Conservation (phyloP, 1,139 yeast species). For the Kodamaea arcana region DNA sequence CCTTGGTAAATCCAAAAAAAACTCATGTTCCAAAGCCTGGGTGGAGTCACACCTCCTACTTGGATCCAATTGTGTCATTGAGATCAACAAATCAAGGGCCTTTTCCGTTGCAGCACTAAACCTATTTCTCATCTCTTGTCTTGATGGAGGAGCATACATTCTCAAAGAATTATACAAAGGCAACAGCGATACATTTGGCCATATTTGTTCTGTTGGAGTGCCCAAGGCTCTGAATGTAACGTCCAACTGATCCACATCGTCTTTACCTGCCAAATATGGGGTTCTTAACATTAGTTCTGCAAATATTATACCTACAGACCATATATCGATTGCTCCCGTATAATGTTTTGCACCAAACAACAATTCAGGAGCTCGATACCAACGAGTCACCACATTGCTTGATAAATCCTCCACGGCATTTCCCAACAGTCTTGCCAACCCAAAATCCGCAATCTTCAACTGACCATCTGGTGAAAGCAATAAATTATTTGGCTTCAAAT, state of each 20-base stretch:
- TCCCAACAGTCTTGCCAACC: conserved; percentile 82
- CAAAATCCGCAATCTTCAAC: conserved; percentile 93
- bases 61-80: conserved; percentile 79
- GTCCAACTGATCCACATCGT: conserved; percentile 84
- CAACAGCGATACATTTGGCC: conserved; percentile 86
- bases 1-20: conserved; percentile 68
- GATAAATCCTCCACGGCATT: conserved; percentile 78
- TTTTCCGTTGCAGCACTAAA: conserved; percentile 90
- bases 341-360: conserved; percentile 87
- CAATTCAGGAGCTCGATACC: conserved; percentile 96
- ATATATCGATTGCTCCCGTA: conserved; percentile 81
- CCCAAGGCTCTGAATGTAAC: conserved; percentile 93
- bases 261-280: conserved; percentile 90
- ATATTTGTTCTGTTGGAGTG: conserved; percentile 84
- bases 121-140: conserved; percentile 74
- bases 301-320: conserved; percentile 96
- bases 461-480: conserved; percentile 82
- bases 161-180: conserved; percentile 71
- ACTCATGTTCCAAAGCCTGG: conserved; percentile 62
- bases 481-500: conserved; percentile 78
- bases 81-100: conserved; percentile 73
- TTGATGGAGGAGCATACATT: conserved; percentile 79
- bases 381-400: conserved; percentile 91
- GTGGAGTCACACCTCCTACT: conserved; percentile 63
- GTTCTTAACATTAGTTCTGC: conserved; percentile 94